These are phyloP conservation scores for Yamadazyma paraphyllophila DNA, from an alignment of 805 yeast species.

Conservation along the genomic window DNA sequence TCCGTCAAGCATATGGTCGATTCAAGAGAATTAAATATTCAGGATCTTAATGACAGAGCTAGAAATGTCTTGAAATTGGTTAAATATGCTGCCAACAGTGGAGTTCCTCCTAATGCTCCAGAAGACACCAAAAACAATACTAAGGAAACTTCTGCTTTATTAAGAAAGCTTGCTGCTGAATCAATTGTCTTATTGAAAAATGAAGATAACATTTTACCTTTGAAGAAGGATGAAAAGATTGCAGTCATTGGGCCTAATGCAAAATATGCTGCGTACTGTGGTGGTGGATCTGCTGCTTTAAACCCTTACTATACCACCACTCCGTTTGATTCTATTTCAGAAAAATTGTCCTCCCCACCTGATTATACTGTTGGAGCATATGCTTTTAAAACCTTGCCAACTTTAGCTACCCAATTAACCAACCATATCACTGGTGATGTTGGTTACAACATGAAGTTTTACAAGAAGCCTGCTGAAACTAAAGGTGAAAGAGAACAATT, in stretches of 20 bases:
- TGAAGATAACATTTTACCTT: constrained; percentile 24
- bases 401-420: constrained; percentile 20
- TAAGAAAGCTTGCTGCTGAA: constrained; percentile 47
- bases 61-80: constrained; percentile 47
- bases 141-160: constrained; percentile 41
- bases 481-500: constrained; percentile 16
- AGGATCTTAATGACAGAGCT: constrained; percentile 48
- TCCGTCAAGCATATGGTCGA: constrained; percentile 42
- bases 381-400: constrained; percentile 28
- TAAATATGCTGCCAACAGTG: constrained; percentile 38
- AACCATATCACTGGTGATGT: constrained; percentile 21
- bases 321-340: constrained; percentile 22
- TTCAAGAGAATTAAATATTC: constrained; percentile 38
- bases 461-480: constrained; percentile 16
- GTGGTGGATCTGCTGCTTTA: constrained; percentile 35
- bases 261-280: constrained; percentile 28
- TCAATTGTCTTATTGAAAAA: constrained; percentile 31
- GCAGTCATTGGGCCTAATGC: constrained; percentile 37
- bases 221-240: constrained; percentile 28
- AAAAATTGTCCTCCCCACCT: constrained; percentile 19
- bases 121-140: constrained; percentile 40
- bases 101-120: constrained; percentile 38
- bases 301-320: constrained; percentile 27
- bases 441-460: constrained; percentile 25
- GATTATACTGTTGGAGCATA: constrained; percentile 32